A percentile compares a stretch with the other conserved stretches of the same genome.
Conservation (phyloP, 495 filamentous ascomycete species). For the Xylaria palmicola region DNA sequence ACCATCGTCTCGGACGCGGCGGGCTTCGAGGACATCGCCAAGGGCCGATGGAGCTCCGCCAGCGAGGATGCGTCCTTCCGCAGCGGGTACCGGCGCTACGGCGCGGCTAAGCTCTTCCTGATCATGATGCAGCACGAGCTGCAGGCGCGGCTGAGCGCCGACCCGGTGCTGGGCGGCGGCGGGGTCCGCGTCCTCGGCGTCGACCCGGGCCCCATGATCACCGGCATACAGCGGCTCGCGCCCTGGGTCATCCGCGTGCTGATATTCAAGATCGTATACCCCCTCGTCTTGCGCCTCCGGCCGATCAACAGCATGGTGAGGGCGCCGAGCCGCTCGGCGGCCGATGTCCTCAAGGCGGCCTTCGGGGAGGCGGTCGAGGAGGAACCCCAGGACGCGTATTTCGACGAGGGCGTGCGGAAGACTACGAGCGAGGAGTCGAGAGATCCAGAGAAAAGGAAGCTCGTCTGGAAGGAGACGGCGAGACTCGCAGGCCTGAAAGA, state of each 20-base stretch:
- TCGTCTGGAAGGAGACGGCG: constrained; percentile 25
- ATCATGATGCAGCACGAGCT: constrained; percentile 38
- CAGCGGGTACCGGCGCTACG: constrained; percentile 32
- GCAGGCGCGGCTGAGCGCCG: constrained; percentile 20
- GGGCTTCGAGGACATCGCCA: constrained; percentile 23
- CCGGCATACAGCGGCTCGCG: background rate
- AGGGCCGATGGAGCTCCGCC: constrained; percentile 29
- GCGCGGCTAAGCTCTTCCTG: constrained; percentile 31
- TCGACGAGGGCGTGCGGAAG: constrained; percentile 15
- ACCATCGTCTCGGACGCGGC: background rate
- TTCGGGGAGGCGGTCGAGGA: constrained; percentile 18
- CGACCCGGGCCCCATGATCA: constrained; percentile 26
- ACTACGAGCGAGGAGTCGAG: constrained; percentile 16
- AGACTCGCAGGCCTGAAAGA: constrained; percentile 18
- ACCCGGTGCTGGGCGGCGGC: constrained; percentile 13
- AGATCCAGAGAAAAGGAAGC: constrained; percentile 22
- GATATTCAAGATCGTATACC: constrained; percentile 11
- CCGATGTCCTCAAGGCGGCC: constrained; percentile 30
- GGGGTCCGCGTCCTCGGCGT: constrained; percentile 22
- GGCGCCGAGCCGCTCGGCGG: constrained; percentile 30
- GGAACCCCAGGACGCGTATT: constrained; percentile 21
- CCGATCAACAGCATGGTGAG: constrained; percentile 29
- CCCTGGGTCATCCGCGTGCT: constrained; percentile 17
- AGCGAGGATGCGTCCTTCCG: constrained; percentile 12
- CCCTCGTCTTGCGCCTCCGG: constrained; percentile 10